These are phyloP conservation scores for Globisporangium okanoganense DNA, from an alignment of 352 stramenopile genomes.

Conservation along the genomic window DNA sequence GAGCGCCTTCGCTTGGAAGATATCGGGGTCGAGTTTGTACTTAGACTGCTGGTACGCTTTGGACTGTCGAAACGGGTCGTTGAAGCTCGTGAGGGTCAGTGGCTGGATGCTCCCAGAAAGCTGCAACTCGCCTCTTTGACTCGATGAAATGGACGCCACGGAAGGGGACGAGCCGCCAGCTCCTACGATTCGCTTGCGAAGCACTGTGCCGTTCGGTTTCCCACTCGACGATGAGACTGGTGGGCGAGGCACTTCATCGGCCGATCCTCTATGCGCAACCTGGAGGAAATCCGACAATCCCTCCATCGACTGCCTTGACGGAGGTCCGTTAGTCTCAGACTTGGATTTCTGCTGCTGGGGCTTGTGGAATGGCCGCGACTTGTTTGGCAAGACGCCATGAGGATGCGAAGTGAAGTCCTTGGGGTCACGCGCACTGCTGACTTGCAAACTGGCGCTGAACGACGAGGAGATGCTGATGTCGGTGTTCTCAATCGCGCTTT, in stretches of 20 bases:
- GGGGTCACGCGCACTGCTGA: not conserved
- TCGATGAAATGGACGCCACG: conserved; percentile 11
- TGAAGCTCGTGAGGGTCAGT: conserved; percentile 10
- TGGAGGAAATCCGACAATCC: conserved; percentile 28
- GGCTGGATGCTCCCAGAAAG: not conserved
- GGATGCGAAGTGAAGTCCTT: not conserved
- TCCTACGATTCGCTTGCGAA: conserved; percentile 9
- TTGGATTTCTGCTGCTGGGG: conserved; percentile 10
- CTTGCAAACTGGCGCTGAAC: conserved; percentile 26
- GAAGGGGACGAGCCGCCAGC: not conserved
- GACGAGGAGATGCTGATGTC: conserved; percentile 40
- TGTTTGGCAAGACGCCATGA: not conserved
- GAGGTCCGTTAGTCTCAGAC: not conserved
- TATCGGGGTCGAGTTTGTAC: conserved; percentile 41
- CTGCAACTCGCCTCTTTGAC: not conserved
- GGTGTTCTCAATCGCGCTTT: conserved; percentile 28
- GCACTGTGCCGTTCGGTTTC: not conserved
- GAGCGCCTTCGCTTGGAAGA: conserved; percentile 30
- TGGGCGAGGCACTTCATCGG: conserved; percentile 1
- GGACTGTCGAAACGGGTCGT: conserved; percentile 3
- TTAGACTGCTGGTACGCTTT: conserved; percentile 32
- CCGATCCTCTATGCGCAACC: conserved; percentile 13
- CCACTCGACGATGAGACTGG: not conserved
- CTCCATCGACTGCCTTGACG: not conserved
- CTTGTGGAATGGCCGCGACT: conserved; percentile 1